phyloP scores from a whole-genome alignment of 106 monocot genomes.

The Dioscorea dumetorum region DNA sequence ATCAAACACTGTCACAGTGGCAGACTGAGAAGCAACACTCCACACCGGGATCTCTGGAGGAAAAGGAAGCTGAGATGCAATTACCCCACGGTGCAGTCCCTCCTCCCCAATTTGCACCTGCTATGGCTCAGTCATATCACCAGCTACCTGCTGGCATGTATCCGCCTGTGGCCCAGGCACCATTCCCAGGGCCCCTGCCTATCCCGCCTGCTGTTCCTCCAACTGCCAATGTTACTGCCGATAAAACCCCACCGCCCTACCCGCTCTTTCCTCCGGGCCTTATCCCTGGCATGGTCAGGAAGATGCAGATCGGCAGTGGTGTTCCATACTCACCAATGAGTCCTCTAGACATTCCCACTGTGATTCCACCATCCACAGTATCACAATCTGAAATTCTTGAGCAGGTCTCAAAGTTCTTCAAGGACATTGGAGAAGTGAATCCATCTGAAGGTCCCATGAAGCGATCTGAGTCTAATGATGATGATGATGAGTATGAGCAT shows the following conservation, averaged over 20 bases:
- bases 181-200: conserved; percentile 38
- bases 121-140: conserved; percentile 16
- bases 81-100: conserved; percentile 8
- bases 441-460: conserved; percentile 74
- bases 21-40: conserved; percentile 23
- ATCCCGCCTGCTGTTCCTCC: conserved; percentile 13
- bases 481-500: conserved; percentile 46
- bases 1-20: conserved; percentile 18
- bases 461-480: conserved; percentile 30
- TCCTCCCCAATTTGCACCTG: conserved; percentile 26
- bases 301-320: conserved; percentile 93
- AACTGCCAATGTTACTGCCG: conserved; percentile 1
- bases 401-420: conserved; percentile 72
- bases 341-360: conserved; percentile 90
- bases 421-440: conserved; percentile 87
- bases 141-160: conserved; percentile 30
- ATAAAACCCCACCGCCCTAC: conserved; percentile 70
- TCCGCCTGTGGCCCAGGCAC: conserved; percentile 18
- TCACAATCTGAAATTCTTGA: conserved; percentile 69
- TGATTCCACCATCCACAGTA: conserved; percentile 79
- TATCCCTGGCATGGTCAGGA: conserved; percentile 97
- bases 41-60: conserved; percentile 7
- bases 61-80: conserved; percentile 21
- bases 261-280: conserved; percentile 94
- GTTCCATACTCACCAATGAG: conserved; percentile 94